Evolutionary conservation across 352 stramenopile species (phyloP), one percentile per base, ranked within the genome.

Genomic region (Pythium insidiosum): DNA sequence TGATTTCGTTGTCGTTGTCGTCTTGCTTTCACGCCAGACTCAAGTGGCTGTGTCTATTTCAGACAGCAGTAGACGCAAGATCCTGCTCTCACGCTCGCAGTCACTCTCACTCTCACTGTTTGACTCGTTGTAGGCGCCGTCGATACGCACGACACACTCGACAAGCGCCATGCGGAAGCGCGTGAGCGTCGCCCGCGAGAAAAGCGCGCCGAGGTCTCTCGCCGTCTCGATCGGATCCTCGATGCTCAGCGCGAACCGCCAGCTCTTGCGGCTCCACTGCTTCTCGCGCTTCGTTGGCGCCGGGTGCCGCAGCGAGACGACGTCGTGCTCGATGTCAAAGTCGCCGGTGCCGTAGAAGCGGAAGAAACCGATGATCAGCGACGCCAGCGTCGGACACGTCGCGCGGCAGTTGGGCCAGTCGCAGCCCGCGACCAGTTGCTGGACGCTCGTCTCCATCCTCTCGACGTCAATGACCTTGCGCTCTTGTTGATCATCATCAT

Each of bases 201-300:
- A 83, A 22, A 88, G 63, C 35, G 37, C 47, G n/a, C 80, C 80
- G 7, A 93, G 53, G 48, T 93, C 77, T 7, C 77, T 68, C 21
- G 66, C 58, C 5, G 46, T 67, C 52, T 93, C 80, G 15, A 93
- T 73, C 0, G 80, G 80, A 33, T 90, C 80, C 66, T 93, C 75
- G n/a, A 93, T 60, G 23, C 70, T 73, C 2, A 93, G 38, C 7
- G 65, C 69, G 4, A 38, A 47, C 3, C 53, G 56, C 66, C 61
- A 71, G 5, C 49, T 47, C 41, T 59, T 66, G 6, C 65, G 58
- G 23, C 42, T 66, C 74, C 73, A 88, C 5, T 56, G 22, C 45
- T 81, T 84, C 42, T 58, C 49, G 3, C 34, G 43, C 36, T 87
- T 85, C 25, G 41, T 63, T 30, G 73, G 24, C 10, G 50, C 10